Evolutionary conservation across 2,329 filamentous ascomycete genomes (phyloP).

Genomic region (Lecanosticta acicola): DNA sequence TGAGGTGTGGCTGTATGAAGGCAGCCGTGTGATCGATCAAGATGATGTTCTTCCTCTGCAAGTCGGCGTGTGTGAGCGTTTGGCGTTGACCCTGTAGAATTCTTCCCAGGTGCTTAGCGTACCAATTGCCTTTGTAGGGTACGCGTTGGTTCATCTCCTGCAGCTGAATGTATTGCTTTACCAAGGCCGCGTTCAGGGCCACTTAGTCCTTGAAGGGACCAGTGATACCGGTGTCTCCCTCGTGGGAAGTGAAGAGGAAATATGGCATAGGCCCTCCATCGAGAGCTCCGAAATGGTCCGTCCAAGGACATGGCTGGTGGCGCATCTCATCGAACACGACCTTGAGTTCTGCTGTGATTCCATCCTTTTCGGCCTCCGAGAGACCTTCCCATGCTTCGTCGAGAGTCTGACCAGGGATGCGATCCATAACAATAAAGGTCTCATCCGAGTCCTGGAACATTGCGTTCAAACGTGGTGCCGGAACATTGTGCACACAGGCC

Average conservation of each 20-base stretch:
- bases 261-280: constrained; percentile 3
- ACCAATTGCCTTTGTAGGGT: constrained; percentile 3
- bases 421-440: constrained; percentile 10
- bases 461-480: constrained; percentile 5
- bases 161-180: not conserved
- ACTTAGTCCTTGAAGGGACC: constrained; percentile 6
- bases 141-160: not conserved
- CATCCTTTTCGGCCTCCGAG: constrained; percentile 1
- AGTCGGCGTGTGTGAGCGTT: constrained; percentile 6
- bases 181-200: constrained; percentile 3
- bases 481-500: constrained; percentile 2
- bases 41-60: constrained; percentile 8
- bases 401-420: constrained; percentile 4
- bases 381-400: constrained; percentile 3
- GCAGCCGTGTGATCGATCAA: not conserved
- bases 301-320: constrained; percentile 1
- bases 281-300: constrained; percentile 2
- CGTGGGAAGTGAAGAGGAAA: constrained; percentile 2
- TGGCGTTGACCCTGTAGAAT: not conserved
- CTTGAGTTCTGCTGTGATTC: constrained; percentile 1
- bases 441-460: constrained; percentile 5
- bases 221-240: not conserved
- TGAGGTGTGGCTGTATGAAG: too few species aligned
- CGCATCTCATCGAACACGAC: constrained; percentile 1
- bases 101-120: not conserved